These are phyloP conservation scores for Chernovozyma sophiae-reginae DNA, from an alignment of 1,139 yeast species.

Conservation along the genomic window DNA sequence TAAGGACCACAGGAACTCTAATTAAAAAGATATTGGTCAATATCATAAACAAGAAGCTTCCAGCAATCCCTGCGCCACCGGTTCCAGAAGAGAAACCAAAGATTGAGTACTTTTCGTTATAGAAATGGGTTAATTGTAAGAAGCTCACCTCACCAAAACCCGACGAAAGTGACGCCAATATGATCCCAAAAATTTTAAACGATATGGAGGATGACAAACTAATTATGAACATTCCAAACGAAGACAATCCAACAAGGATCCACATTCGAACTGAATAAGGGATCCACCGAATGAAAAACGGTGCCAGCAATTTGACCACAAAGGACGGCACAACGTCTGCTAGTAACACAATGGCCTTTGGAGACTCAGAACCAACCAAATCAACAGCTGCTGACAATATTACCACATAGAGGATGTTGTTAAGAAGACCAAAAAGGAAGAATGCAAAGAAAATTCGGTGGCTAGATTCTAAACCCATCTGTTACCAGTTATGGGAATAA, in stretches of 20 bases:
- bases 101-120: constrained; percentile 48
- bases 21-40: constrained; percentile 35
- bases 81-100: constrained; percentile 94
- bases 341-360: constrained; percentile 79
- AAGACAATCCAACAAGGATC: constrained; percentile 54
- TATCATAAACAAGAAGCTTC: constrained; percentile 52
- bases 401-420: constrained; percentile 87
- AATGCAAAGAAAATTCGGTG: constrained; percentile 47
- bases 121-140: constrained; percentile 75
- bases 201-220: constrained; percentile 37
- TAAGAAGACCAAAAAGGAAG: constrained; percentile 81
- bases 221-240: constrained; percentile 72
- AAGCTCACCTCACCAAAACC: constrained; percentile 92
- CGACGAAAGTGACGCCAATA: constrained; percentile 76
- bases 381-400: constrained; percentile 91
- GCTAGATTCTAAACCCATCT: constrained; percentile 2
- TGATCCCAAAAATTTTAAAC: constrained; percentile 62
- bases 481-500: neutral
- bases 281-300: constrained; percentile 68
- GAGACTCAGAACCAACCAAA: constrained; percentile 75
- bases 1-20: constrained; percentile 26
- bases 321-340: constrained; percentile 89
- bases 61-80: constrained; percentile 89
- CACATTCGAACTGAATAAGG: constrained; percentile 57
- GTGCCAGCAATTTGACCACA: constrained; percentile 64